Evolutionary conservation across 75 land plant species (phyloP), one percentile per base, ranked within the genome.

Genomic region (Selaginella tamariscina): DNA sequence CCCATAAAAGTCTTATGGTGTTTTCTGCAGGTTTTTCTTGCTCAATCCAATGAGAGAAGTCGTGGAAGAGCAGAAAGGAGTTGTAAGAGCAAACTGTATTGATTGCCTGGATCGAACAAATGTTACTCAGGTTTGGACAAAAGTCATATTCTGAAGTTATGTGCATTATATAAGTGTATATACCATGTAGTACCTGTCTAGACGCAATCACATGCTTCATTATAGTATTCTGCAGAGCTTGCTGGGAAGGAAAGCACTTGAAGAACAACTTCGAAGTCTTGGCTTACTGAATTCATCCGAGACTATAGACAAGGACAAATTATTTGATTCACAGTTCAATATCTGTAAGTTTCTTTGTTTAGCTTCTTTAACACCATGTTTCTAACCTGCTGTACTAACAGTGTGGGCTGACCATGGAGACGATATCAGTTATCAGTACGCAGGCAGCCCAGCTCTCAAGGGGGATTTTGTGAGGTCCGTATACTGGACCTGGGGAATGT

Each of bases 341-440:
- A 78, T 76, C 29, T 68, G 95, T 89, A 57, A 76, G 94, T 78
- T 8, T 30, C 13, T 68, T 54, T 27, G 18, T 9, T 62, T 24
- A 15, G 18, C 62, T 23, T n/a, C 62, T 39, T 15, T 39, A 39
- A 39, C 49, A 39, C 49, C 15, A 39, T 9, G 18, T 59, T 21
- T 5, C 21, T 59, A n/a, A n/a, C n/a, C n/a, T n/a, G n/a, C n/a
- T n/a, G n/a, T n/a, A n/a, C n/a, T 72, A 29, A 1, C 70, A 91
- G 97, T 91, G 71, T 91, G 97, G 97, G 97, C 97, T 60, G 79
- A 85, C 72, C 97, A 91, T 77, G 97, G 97, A 32, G 97, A 91
- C 82, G 97, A 91, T 13, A 83, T 91, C 69, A 91, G 97, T 72
- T 82, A 85, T 22, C 97, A 91, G 68, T 91, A 91, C 74, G 83